Percentiles rank a stretch among this genome's conserved stretches.
Evolutionary conservation across 371 early-diverging fungal species (phyloP).

Genomic region (Capillidium rhysosporum): DNA sequence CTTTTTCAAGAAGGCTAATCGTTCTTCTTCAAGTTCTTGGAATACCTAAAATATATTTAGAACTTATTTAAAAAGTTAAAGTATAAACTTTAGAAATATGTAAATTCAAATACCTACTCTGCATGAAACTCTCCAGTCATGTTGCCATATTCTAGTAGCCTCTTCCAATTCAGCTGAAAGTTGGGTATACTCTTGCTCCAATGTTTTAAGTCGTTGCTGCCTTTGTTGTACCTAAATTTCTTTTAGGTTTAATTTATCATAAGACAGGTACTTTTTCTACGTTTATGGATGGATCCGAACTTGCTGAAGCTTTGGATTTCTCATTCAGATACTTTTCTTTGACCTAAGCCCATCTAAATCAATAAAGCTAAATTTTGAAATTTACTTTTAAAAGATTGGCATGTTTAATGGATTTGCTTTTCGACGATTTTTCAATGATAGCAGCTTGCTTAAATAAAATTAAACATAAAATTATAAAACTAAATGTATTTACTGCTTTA

Average conservation of each 20-base stretch:
- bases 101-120: background rate
- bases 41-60: conserved; percentile 20
- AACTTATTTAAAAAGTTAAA: background rate
- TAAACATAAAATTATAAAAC: background rate
- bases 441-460: conserved; percentile 17
- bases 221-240: conserved; percentile 10
- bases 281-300: conserved; percentile 9
- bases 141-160: conserved; percentile 21
- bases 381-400: conserved; percentile 8
- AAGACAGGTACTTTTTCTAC: conserved; percentile 7
- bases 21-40: conserved; percentile 74
- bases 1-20: conserved; percentile 65
- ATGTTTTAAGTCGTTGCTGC: conserved; percentile 6
- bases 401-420: conserved; percentile 13
- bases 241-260: background rate
- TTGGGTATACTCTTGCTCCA: conserved; percentile 24
- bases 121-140: conserved; percentile 9
- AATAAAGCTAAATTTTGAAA: background rate
- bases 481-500: conserved; percentile 22
- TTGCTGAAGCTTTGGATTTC: conserved; percentile 15
- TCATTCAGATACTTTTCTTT: conserved; percentile 25
- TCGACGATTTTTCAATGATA: conserved; percentile 25
- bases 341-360: conserved; percentile 3
- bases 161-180: conserved; percentile 18
- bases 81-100: no score